phyloP scores from a whole-genome alignment of 345 rosid genomes.

The Pseudoturritis turrita region DNA sequence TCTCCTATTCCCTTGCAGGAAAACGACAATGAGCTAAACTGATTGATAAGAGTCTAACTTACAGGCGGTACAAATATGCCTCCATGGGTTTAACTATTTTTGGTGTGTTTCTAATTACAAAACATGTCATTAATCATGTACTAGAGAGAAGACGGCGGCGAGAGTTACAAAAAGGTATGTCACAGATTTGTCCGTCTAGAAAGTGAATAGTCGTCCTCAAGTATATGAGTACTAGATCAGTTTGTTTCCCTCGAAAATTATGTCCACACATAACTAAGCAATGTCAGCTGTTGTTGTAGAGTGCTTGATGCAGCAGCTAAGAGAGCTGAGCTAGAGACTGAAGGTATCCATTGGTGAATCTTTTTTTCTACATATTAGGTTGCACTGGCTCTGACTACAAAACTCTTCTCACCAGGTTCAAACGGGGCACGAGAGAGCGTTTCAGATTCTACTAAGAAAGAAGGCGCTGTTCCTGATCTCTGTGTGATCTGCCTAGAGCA shows the following conservation, averaged over 20 bases:
- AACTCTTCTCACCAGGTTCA: constrained; percentile 36
- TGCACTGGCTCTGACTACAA: neutral
- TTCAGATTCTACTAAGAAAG: constrained; percentile 41
- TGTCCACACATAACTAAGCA: constrained; percentile 24
- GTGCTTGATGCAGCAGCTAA: constrained; percentile 90
- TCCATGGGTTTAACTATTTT: constrained; percentile 75
- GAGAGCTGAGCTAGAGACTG: constrained; percentile 54
- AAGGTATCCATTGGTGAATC: constrained; percentile 40
- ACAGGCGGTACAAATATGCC: constrained; percentile 83
- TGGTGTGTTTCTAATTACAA: constrained; percentile 73
- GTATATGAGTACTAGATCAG: neutral
- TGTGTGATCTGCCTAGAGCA: constrained; percentile 98
- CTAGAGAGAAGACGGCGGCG: constrained; percentile 61
- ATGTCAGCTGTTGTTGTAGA: constrained; percentile 45
- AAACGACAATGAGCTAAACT: constrained; percentile 26
- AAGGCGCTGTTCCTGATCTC: constrained; percentile 62
- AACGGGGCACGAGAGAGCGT: constrained; percentile 42
- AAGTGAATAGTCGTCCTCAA: neutral
- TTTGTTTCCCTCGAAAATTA: neutral
- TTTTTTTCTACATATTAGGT: neutral
- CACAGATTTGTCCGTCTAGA: constrained; percentile 34
- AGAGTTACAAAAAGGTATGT: constrained; percentile 71
- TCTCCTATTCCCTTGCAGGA: neutral
- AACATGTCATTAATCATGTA: constrained; percentile 52
- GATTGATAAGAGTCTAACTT: constrained; percentile 14